Conservation (phyloP, 257 asterid species). For the Nicotiana undulata region DNA sequence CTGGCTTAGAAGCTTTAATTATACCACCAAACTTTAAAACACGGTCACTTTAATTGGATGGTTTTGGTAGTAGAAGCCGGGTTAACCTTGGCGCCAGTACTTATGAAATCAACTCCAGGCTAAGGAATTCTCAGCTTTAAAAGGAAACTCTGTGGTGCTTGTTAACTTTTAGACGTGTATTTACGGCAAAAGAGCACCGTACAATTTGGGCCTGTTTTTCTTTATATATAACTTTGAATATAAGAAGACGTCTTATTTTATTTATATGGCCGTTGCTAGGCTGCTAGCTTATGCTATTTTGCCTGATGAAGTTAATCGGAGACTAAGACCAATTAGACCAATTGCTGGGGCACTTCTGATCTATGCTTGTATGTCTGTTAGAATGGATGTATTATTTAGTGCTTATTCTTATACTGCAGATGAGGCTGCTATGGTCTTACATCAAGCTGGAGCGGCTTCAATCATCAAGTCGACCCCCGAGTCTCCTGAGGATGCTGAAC, state of each 20-base stretch:
- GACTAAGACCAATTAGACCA: background rate
- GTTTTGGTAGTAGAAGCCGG: background rate
- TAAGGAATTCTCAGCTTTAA: background rate
- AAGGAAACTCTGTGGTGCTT: background rate
- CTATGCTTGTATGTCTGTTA: background rate
- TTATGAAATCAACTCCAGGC: background rate
- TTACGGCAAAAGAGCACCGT: background rate
- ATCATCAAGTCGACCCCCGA: constrained; percentile 42
- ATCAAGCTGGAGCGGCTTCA: constrained; percentile 55
- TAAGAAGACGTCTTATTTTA: background rate
- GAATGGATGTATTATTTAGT: background rate
- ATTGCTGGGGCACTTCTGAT: background rate
- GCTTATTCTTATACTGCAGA: constrained; percentile 27
- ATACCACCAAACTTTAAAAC: too few relatives aligned
- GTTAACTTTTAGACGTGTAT: background rate
- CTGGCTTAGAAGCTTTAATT: too few relatives aligned
- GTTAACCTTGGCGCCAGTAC: background rate
- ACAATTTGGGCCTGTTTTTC: background rate
- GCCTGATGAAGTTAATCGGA: background rate
- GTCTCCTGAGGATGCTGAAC: constrained; percentile 44
- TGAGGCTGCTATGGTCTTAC: constrained; percentile 52
- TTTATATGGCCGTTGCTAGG: background rate
- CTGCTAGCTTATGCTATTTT: background rate
- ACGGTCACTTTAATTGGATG: background rate
- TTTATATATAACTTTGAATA: background rate